These are phyloP conservation scores for Luzula sylvatica DNA, from an alignment of 176 grass and related monocot genomes.

Conservation along the genomic window DNA sequence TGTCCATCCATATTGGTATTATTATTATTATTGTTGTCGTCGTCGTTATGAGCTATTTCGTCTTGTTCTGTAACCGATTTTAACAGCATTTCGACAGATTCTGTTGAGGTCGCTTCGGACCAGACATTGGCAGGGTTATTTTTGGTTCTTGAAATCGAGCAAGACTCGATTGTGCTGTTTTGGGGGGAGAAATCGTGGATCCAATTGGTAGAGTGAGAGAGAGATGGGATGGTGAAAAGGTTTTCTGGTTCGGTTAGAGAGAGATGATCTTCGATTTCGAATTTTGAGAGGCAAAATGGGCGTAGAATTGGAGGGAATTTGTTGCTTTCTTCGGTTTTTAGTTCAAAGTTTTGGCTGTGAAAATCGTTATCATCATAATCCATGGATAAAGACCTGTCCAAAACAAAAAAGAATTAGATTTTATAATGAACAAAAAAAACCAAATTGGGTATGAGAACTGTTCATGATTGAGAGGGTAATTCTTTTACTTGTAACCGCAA, in stretches of 20 bases:
- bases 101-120: conserved; percentile 85
- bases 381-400: conserved; percentile 74
- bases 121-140: conserved; percentile 32
- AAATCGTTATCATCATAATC: conserved; percentile 92
- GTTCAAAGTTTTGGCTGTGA: conserved; percentile 74
- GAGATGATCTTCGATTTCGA: conserved; percentile 85
- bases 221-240: conserved; percentile 56
- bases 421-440: too few species aligned
- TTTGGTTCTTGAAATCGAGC: conserved; percentile 50
- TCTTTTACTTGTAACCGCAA: too few species aligned
- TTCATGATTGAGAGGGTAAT: background rate
- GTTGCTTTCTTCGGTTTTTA: conserved; percentile 55
- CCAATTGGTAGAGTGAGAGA: conserved; percentile 51
- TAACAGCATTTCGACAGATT: conserved; percentile 77
- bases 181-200: conserved; percentile 73
- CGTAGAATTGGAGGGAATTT: conserved; percentile 63
- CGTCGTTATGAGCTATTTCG: conserved; percentile 34
- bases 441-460: background rate
- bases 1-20: conserved; percentile 33
- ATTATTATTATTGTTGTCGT: conserved; percentile 32
- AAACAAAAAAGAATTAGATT: conserved; percentile 9
- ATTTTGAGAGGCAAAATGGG: conserved; percentile 64
- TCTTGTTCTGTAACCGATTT: conserved; percentile 80
- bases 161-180: conserved; percentile 38
- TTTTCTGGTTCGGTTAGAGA: conserved; percentile 58